phyloP scores from a whole-genome alignment of 306 rosid genomes.

The Delonix regia region DNA sequence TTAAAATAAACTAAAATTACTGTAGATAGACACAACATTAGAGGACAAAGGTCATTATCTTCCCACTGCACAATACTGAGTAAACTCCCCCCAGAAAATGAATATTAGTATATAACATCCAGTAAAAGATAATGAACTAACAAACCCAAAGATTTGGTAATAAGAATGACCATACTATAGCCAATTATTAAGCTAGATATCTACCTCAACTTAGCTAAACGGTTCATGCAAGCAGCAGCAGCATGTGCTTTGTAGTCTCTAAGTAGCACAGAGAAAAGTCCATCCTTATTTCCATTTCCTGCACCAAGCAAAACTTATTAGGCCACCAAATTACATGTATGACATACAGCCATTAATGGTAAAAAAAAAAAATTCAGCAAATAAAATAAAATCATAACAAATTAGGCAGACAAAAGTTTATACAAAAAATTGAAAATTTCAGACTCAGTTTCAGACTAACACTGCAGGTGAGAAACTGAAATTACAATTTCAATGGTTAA shows the following conservation, averaged over 20 bases:
- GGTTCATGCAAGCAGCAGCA: slow-evolving; percentile 97
- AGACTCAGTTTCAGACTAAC: neutral
- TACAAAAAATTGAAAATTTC: slow-evolving; percentile 1
- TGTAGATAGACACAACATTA: neutral
- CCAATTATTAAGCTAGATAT: slow-evolving; percentile 22
- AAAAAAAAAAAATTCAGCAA: neutral
- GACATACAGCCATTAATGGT: slow-evolving; percentile 10
- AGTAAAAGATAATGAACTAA: neutral
- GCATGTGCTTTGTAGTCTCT: slow-evolving; percentile 91
- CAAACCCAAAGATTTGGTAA: neutral
- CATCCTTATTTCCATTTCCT: slow-evolving; percentile 98
- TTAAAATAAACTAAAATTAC: neutral
- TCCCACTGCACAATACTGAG: neutral
- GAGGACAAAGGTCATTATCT: neutral
- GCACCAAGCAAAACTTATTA: slow-evolving; percentile 36
- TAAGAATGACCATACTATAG: slow-evolving; percentile 19
- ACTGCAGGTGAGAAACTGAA: neutral
- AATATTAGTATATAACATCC: neutral
- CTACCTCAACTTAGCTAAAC: slow-evolving; percentile 92
- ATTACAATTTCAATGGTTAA: slow-evolving; percentile 5
- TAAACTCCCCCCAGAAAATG: neutral
- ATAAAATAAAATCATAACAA: slow-evolving; percentile 6
- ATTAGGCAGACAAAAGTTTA: slow-evolving; percentile 1
- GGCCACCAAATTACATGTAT: slow-evolving; percentile 19
- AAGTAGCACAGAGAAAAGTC: slow-evolving; percentile 88